phyloP scores from a whole-genome alignment of 352 stramenopile genomes.

The Phytophthora agathidicida region DNA sequence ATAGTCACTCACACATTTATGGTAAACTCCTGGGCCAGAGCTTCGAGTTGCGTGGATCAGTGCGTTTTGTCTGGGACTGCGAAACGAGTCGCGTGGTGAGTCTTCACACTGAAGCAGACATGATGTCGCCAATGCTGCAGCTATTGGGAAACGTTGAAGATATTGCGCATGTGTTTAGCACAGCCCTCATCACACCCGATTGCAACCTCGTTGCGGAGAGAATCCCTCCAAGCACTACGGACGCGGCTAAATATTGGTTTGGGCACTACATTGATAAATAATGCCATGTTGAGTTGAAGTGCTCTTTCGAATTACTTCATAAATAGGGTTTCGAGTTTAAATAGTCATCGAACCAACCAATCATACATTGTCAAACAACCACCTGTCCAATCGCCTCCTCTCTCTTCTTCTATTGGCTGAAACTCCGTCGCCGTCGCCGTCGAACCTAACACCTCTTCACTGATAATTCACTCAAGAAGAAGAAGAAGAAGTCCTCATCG shows the following conservation, averaged over 20 bases:
- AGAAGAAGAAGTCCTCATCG: conserved; percentile 7
- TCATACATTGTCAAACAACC: no score
- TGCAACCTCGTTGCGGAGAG: no score
- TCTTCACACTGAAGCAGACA: neutral
- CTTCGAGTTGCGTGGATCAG: neutral
- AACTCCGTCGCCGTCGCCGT: no score
- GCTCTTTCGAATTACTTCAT: no score
- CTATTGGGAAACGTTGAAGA: neutral
- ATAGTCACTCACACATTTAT: neutral
- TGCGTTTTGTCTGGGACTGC: conserved; percentile 2
- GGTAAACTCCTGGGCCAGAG: neutral
- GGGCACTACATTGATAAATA: no score
- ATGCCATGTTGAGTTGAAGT: no score
- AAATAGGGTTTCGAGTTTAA: no score
- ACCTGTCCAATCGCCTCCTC: no score
- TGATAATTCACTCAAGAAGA: conserved; percentile 19
- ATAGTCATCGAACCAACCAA: no score
- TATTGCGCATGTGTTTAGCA: neutral
- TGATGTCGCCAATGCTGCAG: neutral
- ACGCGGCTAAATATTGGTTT: no score
- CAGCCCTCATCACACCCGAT: neutral
- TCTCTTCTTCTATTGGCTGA: no score
- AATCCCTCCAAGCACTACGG: no score
- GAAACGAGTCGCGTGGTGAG: neutral
- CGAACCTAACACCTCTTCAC: conserved; percentile 5